Conservation (phyloP, 139 green algal species). For the Gonium pectorale region DNA sequence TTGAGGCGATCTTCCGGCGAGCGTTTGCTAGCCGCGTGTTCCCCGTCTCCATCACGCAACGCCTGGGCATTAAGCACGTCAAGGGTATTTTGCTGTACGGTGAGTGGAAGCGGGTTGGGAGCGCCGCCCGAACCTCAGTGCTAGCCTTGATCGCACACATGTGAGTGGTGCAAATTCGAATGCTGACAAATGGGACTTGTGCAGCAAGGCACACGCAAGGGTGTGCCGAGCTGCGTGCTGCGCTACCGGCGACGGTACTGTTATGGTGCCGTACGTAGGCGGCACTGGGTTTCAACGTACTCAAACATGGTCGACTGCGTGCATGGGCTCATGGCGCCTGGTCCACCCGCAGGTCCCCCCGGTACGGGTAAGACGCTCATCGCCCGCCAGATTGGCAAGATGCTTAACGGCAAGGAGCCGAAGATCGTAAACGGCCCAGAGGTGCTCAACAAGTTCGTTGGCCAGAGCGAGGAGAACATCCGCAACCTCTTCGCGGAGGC, state of each 20-base stretch:
- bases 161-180: no score
- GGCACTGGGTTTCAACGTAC: no score
- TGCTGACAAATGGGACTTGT: no score
- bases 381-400: conserved; percentile 98
- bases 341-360: conserved; percentile 35
- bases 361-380: conserved; percentile 99
- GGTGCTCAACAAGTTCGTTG: conserved; percentile 96
- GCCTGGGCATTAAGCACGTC: conserved; percentile 96
- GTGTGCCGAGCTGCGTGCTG: no score
- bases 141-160: no score
- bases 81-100: conserved; percentile 74
- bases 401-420: conserved; percentile 98
- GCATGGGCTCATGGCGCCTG: no score
- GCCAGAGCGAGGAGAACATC: conserved; percentile 97
- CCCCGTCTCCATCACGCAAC: conserved; percentile 87
- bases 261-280: no score
- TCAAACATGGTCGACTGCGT: no score
- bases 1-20: conserved; percentile 97
- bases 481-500: conserved; percentile 96
- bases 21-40: conserved; percentile 97
- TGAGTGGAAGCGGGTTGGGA: not conserved
- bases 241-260: no score
- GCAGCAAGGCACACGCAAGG: no score
- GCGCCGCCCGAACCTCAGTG: no score
- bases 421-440: conserved; percentile 91